These are phyloP conservation scores for Cystobasidium tubakii DNA, from an alignment of 768 basidiomycete species.

Conservation along the genomic window DNA sequence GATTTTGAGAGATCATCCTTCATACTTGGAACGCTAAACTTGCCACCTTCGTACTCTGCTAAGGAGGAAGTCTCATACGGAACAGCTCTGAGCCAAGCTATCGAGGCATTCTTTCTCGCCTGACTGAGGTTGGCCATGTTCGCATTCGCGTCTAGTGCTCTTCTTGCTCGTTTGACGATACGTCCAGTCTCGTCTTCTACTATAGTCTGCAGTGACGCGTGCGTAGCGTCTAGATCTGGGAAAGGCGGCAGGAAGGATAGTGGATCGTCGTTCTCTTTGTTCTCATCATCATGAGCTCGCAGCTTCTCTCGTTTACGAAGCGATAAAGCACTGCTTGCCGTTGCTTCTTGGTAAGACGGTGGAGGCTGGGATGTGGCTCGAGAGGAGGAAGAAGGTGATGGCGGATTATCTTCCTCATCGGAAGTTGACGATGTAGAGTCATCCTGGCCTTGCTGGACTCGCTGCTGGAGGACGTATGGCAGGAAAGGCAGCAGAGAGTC, in stretches of 20 bases:
- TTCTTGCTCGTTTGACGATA: slow-evolving; percentile 27
- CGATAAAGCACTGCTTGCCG: neutral
- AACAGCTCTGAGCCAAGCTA: slow-evolving; percentile 7
- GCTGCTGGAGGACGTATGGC: neutral
- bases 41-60: slow-evolving; percentile 16
- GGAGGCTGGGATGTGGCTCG: neutral
- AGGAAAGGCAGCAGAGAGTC: neutral
- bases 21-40: slow-evolving; percentile 3
- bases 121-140: slow-evolving; percentile 1
- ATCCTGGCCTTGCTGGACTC: neutral
- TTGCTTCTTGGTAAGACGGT: neutral
- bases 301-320: neutral
- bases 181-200: slow-evolving; percentile 32
- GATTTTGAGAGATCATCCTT: neutral
- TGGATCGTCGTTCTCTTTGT: neutral
- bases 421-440: neutral
- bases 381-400: neutral
- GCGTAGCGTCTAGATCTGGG: slow-evolving; percentile 21
- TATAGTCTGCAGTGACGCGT: slow-evolving; percentile 20
- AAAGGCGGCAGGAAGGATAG: slow-evolving; percentile 31
- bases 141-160: slow-evolving; percentile 2
- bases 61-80: slow-evolving; percentile 27
- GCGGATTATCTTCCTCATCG: neutral
- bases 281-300: neutral
- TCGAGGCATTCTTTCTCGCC: slow-evolving; percentile 1